A percentile compares a stretch with the other conserved stretches of the same genome.
These are phyloP conservation scores for Tulasnella sp. DNA, from an alignment of 768 basidiomycete species.

Conservation along the genomic window DNA sequence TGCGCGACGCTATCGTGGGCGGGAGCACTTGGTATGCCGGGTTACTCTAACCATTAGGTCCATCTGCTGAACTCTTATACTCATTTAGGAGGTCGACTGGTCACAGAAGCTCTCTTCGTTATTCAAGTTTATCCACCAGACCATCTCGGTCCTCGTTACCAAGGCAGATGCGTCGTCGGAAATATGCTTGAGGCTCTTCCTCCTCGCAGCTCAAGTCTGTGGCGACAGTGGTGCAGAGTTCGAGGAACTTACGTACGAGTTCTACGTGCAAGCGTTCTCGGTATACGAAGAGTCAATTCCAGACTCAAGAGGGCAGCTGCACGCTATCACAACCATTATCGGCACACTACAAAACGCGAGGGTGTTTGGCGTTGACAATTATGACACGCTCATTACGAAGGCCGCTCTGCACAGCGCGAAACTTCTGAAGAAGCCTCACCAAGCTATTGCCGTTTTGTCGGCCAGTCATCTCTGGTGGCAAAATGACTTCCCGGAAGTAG, in stretches of 20 bases:
- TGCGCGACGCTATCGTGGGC: slow-evolving; percentile 81
- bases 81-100: slow-evolving; percentile 77
- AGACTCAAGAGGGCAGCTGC: slow-evolving; percentile 89
- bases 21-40: slow-evolving; percentile 54
- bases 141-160: slow-evolving; percentile 86
- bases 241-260: slow-evolving; percentile 93
- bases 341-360: slow-evolving; percentile 78
- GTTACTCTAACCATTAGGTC: neutral
- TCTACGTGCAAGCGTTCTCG: slow-evolving; percentile 95
- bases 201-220: slow-evolving; percentile 89
- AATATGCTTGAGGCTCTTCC: slow-evolving; percentile 87
- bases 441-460: slow-evolving; percentile 85
- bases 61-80: neutral
- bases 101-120: slow-evolving; percentile 74
- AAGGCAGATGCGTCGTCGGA: slow-evolving; percentile 83
- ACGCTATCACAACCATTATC: slow-evolving; percentile 95
- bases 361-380: slow-evolving; percentile 92
- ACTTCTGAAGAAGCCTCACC: slow-evolving; percentile 95
- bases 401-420: slow-evolving; percentile 97
- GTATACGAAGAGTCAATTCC: slow-evolving; percentile 98
- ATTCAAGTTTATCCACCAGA: slow-evolving; percentile 90
- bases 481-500: slow-evolving; percentile 35
- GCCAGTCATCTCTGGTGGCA: slow-evolving; percentile 99
- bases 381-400: slow-evolving; percentile 96
- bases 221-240: slow-evolving; percentile 75